Percentiles rank a stretch among this genome's conserved stretches.
Evolutionary conservation across 2,329 filamentous ascomycete species (phyloP).

Genomic region (Podosphaera fusca): DNA sequence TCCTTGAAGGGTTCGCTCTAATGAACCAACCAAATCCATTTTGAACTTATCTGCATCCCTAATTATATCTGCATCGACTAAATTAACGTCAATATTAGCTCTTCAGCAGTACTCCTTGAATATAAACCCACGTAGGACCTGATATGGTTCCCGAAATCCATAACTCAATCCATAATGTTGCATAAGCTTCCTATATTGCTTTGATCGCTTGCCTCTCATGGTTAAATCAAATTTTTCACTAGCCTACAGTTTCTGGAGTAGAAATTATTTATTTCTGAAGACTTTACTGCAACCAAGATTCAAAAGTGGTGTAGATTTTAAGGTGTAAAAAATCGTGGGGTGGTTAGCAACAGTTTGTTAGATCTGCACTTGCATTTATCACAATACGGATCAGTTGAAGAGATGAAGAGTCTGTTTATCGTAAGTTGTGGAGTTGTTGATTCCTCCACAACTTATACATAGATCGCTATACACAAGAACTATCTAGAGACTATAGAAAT

Average conservation of each 20-base stretch:
- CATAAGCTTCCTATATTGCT: conserved; percentile 80
- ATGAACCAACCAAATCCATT: conserved; percentile 59
- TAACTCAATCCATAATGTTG: conserved; percentile 73
- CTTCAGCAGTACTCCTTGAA: background rate
- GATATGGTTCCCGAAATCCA: conserved; percentile 82
- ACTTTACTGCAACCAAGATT: too few relatives aligned
- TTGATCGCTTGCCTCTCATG: conserved; percentile 46
- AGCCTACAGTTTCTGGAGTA: background rate
- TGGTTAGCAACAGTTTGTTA: too few relatives aligned
- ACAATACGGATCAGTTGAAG: too few relatives aligned
- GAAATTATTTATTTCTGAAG: too few relatives aligned
- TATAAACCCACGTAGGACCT: conserved; percentile 41
- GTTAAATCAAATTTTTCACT: conserved; percentile 10
- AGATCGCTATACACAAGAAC: too few relatives aligned
- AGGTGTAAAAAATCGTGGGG: too few relatives aligned
- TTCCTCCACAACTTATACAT: too few relatives aligned
- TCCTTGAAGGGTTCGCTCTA: conserved; percentile 69
- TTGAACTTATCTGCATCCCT: conserved; percentile 62
- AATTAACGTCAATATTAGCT: conserved; percentile 4
- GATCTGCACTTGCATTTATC: too few relatives aligned
- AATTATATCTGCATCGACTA: conserved; percentile 68
- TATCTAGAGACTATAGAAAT: too few relatives aligned
- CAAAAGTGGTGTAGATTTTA: too few relatives aligned
- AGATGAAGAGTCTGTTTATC: too few relatives aligned
- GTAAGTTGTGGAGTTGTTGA: too few relatives aligned